Base-by-base conservation (phyloP, 2,329 filamentous ascomycete genomes). In the Colletotrichum paranaense region DNA sequence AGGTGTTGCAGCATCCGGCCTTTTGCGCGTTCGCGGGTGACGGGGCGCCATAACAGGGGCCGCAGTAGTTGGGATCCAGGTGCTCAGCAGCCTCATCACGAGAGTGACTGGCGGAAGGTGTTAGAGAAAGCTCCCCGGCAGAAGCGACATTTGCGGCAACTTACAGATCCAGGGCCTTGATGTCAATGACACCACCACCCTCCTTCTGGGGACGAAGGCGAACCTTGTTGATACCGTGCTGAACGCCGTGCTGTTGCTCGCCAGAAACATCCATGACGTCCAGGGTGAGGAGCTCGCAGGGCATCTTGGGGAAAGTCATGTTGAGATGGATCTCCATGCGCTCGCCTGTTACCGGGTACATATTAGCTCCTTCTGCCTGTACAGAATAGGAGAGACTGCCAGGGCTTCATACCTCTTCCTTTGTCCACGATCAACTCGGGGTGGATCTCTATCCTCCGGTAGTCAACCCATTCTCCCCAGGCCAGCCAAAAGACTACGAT, bases 311-410 rank as follows among this genome's bases (percentile, higher is more conserved):
- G 82, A 99, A 99, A 59, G 95, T 97, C 73, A 99, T 92, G 86
- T 99, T 99, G 84, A 99, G 90, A 82, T 98, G 95, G 76, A 99
- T 99, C 83, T 98, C 97, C 96, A 99, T 98, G 84, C 96, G 95
- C 88, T 99, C 95, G 82, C 95, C 94, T 95, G 77, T 81, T n/a
- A 42, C 6, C 53, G 53, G 66, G 60, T 52, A 42, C 46, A 42
- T 58, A 75, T 80, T 79, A 78, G 81, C 75, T 67, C 76, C 73
- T 5, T n/a, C 24, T 38, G 3, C 38, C 30, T 16, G 8, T 1
- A 3, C n/a, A 2, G 7, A 75, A 42, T 46, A 58, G 24, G 6
- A 14, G 30, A 16, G 55, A 14, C 16, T 22, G 16, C 24, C 46
- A 59, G 26, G 53, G 8, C 35, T 58, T 76, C 86, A 76, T 87